These are phyloP conservation scores for Talaromyces stipitatus DNA, from an alignment of 495 filamentous ascomycete genomes.

Conservation along the genomic window DNA sequence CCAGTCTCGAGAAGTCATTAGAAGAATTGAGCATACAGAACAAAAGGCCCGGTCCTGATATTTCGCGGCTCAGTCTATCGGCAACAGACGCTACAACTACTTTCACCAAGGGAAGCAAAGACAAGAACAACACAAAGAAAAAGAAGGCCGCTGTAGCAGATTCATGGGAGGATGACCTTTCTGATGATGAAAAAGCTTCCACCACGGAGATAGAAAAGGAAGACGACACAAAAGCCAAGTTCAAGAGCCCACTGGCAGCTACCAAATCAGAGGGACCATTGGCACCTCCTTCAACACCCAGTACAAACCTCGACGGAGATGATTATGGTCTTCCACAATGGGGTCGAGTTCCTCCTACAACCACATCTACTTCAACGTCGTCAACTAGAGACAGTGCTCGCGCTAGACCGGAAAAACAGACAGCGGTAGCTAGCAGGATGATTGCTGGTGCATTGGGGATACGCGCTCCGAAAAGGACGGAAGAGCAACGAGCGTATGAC, in stretches of 20 bases:
- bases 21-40: constrained; percentile 36
- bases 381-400: background rate
- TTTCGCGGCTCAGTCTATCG: constrained; percentile 9
- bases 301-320: constrained; percentile 22
- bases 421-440: constrained; percentile 80
- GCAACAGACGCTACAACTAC: constrained; percentile 16
- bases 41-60: constrained; percentile 27
- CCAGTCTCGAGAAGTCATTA: constrained; percentile 30
- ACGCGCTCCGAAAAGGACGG: constrained; percentile 68
- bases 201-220: constrained; percentile 25
- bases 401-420: constrained; percentile 78
- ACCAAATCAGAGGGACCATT: constrained; percentile 33
- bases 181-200: constrained; percentile 17
- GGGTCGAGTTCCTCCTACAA: constrained; percentile 3
- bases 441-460: constrained; percentile 87
- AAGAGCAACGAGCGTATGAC: constrained; percentile 87
- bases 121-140: constrained; percentile 10
- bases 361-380: constrained; percentile 12
- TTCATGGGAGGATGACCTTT: constrained; percentile 79
- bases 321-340: background rate
- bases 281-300: constrained; percentile 56
- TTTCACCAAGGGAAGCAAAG: constrained; percentile 7
- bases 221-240: constrained; percentile 9
- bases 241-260: constrained; percentile 21
- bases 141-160: constrained; percentile 56